These are phyloP conservation scores for Pinus taeda DNA, from an alignment of 75 land plant genomes.

Conservation along the genomic window DNA sequence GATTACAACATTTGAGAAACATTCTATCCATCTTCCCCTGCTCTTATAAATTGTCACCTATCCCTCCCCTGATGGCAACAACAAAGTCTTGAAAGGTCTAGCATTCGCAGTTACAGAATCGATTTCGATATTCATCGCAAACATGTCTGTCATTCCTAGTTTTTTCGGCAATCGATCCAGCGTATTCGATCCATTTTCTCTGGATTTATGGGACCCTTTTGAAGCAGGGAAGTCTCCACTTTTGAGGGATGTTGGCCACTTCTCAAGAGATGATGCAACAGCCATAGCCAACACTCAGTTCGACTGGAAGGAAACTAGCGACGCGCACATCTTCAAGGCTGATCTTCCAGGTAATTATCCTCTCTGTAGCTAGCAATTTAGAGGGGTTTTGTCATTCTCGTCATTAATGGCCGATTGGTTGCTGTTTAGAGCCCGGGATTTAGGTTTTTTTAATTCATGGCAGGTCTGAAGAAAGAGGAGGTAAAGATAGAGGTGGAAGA, in stretches of 20 bases:
- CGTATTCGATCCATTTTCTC: slow-evolving; percentile 1
- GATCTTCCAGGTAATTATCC: slow-evolving; percentile 5
- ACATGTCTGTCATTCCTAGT: slow-evolving; percentile 4
- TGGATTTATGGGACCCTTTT: no score
- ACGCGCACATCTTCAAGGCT: slow-evolving; percentile 17
- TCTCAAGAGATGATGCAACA: slow-evolving; percentile 10
- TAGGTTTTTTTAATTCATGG: slow-evolving; percentile 13
- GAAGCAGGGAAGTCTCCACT: no score
- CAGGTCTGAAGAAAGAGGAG: neutral
- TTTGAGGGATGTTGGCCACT: no score
- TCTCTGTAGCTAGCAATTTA: no score
- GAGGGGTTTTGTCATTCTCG: no score
- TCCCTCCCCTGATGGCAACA: no score
- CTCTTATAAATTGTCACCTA: no score
- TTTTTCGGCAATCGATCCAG: neutral
- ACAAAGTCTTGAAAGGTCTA: no score
- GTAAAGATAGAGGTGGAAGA: slow-evolving; percentile 22
- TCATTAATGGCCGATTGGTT: slow-evolving; percentile 18
- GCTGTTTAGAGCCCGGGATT: slow-evolving; percentile 12
- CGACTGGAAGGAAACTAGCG: slow-evolving; percentile 15
- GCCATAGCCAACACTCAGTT: slow-evolving; percentile 18
- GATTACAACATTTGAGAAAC: no score
- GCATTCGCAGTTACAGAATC: no score
- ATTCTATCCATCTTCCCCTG: no score
- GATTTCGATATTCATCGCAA: slow-evolving; percentile 8